Evolutionary conservation across 176 grass and related monocot genomes (phyloP).

Genomic region (Alopecurus myosuroides): DNA sequence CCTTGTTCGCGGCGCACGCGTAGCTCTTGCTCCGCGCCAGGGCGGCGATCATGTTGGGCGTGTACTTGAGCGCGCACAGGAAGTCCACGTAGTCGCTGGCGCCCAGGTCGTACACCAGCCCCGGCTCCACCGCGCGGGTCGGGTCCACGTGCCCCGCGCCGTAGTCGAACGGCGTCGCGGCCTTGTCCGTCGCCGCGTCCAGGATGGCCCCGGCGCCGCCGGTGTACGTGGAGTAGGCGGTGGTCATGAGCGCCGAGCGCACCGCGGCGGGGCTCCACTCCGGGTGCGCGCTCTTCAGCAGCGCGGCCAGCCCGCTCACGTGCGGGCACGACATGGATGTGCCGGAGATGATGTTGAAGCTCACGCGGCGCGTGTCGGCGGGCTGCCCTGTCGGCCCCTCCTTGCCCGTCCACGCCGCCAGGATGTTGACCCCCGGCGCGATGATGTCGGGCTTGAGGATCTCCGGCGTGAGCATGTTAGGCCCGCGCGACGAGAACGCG

Average conservation of each 20-base stretch:
- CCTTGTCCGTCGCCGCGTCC: slow-evolving; percentile 55
- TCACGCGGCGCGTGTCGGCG: slow-evolving; percentile 49
- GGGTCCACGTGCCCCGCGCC: slow-evolving; percentile 83
- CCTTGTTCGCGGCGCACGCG: slow-evolving; percentile 35
- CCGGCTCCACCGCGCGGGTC: slow-evolving; percentile 44
- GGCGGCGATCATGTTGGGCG: slow-evolving; percentile 58
- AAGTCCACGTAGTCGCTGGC: slow-evolving; percentile 73
- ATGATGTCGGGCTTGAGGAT: slow-evolving; percentile 82
- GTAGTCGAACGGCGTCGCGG: slow-evolving; percentile 76
- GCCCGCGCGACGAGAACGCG: slow-evolving; percentile 82
- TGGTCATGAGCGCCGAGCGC: slow-evolving; percentile 90
- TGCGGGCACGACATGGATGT: slow-evolving; percentile 96
- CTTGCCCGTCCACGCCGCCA: slow-evolving; percentile 73
- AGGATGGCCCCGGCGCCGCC: slow-evolving; percentile 31
- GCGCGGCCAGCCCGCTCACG: slow-evolving; percentile 68
- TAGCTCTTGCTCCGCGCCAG: slow-evolving; percentile 38
- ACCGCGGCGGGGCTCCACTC: slow-evolving; percentile 80
- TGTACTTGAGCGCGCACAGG: slow-evolving; percentile 85
- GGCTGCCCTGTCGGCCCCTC: slow-evolving; percentile 64
- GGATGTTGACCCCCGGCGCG: slow-evolving; percentile 84
- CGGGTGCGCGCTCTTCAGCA: slow-evolving; percentile 55
- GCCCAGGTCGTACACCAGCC: slow-evolving; percentile 71
- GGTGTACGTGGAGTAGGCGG: slow-evolving; percentile 61
- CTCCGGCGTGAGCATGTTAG: slow-evolving; percentile 66
- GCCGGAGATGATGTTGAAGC: slow-evolving; percentile 89